Evolutionary conservation across 2,329 filamentous ascomycete genomes (phyloP).

Genomic region (Verticillium albo-atrum): DNA sequence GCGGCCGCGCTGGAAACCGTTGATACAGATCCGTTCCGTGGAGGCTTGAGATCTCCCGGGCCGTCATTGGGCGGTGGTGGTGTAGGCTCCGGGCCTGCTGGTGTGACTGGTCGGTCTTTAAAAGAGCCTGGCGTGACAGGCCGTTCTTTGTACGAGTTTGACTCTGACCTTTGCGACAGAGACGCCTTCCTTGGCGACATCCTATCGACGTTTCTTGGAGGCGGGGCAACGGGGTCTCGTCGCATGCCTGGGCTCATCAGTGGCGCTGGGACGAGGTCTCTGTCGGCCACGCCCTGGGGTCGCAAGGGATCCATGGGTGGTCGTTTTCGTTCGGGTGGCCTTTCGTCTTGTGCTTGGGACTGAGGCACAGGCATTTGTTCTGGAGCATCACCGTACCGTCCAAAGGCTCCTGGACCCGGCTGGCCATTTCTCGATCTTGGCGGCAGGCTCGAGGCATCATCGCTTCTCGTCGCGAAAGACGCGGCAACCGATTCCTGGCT

Average conservation of each 20-base stretch:
- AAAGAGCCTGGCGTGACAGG: conserved; percentile 16
- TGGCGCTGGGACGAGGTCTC: conserved; percentile 53
- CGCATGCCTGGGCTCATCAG: conserved; percentile 47
- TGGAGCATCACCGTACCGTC: conserved; percentile 26
- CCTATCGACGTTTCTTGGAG: conserved; percentile 48
- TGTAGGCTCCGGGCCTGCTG: conserved; percentile 9
- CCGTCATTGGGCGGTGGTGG: conserved; percentile 4
- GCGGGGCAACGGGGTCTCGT: conserved; percentile 39
- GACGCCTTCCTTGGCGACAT: conserved; percentile 41
- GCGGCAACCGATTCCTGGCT: conserved; percentile 54
- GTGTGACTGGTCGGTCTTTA: conserved; percentile 6
- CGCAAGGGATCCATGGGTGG: conserved; percentile 61
- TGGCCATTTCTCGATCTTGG: conserved; percentile 51
- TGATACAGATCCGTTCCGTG: conserved; percentile 3
- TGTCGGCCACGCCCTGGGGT: conserved; percentile 41
- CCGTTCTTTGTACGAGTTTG: conserved; percentile 27
- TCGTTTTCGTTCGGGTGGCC: conserved; percentile 58
- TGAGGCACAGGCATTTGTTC: conserved; percentile 16
- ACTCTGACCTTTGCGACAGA: conserved; percentile 24
- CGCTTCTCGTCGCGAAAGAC: conserved; percentile 42
- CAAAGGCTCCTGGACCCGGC: conserved; percentile 30
- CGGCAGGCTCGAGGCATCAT: conserved; percentile 45
- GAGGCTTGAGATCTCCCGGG: background rate
- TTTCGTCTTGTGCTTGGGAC: conserved; percentile 33
- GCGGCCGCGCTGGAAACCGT: conserved; percentile 14